Evolutionary conservation across 1,284 basidiomycete species (phyloP), one percentile per base, ranked within the genome.

Genomic region (Trichosporon faecale): DNA sequence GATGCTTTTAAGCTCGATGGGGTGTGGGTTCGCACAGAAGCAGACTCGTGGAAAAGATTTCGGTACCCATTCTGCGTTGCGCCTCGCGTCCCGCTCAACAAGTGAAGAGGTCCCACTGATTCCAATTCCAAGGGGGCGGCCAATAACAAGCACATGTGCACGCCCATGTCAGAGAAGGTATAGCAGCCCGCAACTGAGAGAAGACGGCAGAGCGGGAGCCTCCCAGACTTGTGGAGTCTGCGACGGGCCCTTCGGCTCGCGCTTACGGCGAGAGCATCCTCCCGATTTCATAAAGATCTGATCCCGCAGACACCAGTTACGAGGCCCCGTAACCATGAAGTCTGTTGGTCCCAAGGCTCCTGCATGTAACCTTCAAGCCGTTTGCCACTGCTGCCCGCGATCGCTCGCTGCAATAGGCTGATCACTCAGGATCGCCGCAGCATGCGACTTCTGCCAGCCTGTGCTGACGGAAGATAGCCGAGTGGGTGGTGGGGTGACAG

Each of bases 251-350:
- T 27, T 44, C 35, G 37, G 33, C 63, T 64, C 63, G 12, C 37
- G 63, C 63, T 7, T 64, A 37, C 3, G 23, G 12, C 9, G 6
- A 18, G 21, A 23, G 4, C 14, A 23, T 31, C 37, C 21, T 44
- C 37, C 37, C 63, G 33, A 37, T 64, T n/a, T 23, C 35, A 37
- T 64, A 27, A 64, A 25, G 8, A 64, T 23, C 33, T 64, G 33
- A 6, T 64, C 63, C 63, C 63, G 33, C 57, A 60, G 27, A 31
- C 57, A 31, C 49, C 49, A 61, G 57, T 61, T 61, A 61, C 57
- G 57, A 61, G 57, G 29, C 29, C 49, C 57, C 57, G 29, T 11
- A 61, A 61, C 57, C n/a, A 61, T 61, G 57, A 61, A 61, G 57
- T 11, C 27, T 61, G 29, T 64, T 64, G 49, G 49, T 21, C 21